Base-by-base conservation (phyloP, 441 rosid species). In the Viola pubescens region DNA sequence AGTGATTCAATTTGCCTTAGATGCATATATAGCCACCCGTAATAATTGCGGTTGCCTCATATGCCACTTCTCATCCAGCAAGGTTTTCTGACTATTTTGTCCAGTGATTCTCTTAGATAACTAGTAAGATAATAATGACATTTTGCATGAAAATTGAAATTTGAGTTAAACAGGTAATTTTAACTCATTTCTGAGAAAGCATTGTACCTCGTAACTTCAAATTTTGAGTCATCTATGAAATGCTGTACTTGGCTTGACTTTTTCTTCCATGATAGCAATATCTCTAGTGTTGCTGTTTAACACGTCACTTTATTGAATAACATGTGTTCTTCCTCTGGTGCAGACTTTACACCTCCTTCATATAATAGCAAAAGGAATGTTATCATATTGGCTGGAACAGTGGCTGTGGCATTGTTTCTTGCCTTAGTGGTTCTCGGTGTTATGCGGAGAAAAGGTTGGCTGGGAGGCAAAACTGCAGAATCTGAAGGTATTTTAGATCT, bases 281-380 rank as follows among this genome's bases (percentile, higher is more conserved):
- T 47, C 26, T 38, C 3, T 48, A 48, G 52, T 9, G 12, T 48
- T 48, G 0, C n/a, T 40, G 4, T 37, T 45, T 6, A 19, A 19
- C 16, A 54, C 41, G n/a, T 63, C 9, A 16, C 68, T 51, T 46
- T 16, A 52, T 54, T 44, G 55, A 63, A 62, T 10, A 48, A 54
- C 41, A 61, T 63, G 13, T 4, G 7, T 56, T 10, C 56, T 56
- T 65, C 48, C 69, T 63, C 62, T 70, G 62, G 37, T 14, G 53
- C 79, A 91, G 98, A 91, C 76, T 91, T 88, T 65, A 68, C 69
- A 44, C 88, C 88, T 44, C 96, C 96, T 8, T 69, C 78, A 46
- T 13, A 51, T 37, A 48, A 66, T 58, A 52, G 64, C 54, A 75
- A 79, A 65, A 66, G 55, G 63, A 68, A 65, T 46, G 71, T 67